Evolutionary conservation across 192 early-diverging fungal species (phyloP).

Genomic region (Coemansia sp.): DNA sequence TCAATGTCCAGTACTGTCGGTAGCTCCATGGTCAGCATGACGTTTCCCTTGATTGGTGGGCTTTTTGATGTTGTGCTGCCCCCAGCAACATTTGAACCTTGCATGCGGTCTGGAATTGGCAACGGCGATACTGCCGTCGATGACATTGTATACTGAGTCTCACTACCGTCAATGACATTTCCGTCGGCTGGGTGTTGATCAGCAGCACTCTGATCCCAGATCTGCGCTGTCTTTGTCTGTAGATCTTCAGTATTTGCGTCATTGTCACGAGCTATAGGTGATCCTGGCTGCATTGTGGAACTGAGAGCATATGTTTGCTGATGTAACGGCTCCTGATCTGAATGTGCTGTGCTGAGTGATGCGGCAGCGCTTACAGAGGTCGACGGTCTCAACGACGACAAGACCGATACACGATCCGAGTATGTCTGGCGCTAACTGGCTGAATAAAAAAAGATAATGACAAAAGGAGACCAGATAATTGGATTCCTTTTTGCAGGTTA

Average conservation of each 20-base stretch:
- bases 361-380: conserved; percentile 4
- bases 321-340: neutral
- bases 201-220: neutral
- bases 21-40: conserved; percentile 14
- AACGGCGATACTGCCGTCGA: conserved; percentile 14
- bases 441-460: neutral
- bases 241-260: neutral
- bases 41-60: neutral
- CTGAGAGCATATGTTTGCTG: neutral
- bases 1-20: neutral
- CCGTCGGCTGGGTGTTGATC: neutral
- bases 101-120: conserved; percentile 12
- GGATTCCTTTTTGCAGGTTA: neutral
- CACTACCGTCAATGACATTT: neutral
- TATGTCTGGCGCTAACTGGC: conserved; percentile 52
- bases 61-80: neutral
- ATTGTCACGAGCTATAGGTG: neutral
- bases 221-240: neutral
- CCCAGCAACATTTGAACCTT: neutral
- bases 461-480: neutral
- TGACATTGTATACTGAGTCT: neutral
- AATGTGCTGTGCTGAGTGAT: neutral
- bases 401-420: conserved; percentile 51
- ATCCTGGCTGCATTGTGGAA: neutral
- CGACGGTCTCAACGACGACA: conserved; percentile 37